Percentiles rank a stretch among this genome's conserved stretches.
Conservation (phyloP, 2,329 filamentous ascomycete genomes). For the Penicillium hesseltinei region DNA sequence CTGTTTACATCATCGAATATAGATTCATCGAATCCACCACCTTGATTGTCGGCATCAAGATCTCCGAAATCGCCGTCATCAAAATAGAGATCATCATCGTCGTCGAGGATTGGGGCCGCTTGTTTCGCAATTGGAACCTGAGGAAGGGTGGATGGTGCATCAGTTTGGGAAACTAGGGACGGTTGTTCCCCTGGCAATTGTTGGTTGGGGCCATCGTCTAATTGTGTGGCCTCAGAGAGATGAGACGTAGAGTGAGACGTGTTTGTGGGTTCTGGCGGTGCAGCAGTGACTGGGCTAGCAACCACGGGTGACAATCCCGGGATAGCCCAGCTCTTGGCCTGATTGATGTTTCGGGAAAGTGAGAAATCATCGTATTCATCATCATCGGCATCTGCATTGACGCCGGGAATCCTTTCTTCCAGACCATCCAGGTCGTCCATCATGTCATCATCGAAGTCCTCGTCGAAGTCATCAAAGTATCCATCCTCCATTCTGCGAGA, state of each 20-base stretch:
- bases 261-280: constrained; percentile 16
- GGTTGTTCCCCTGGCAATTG: neutral
- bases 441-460: constrained; percentile 47
- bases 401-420: constrained; percentile 50
- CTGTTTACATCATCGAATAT: constrained; percentile 50
- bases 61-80: constrained; percentile 49
- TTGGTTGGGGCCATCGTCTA: neutral
- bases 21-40: constrained; percentile 47
- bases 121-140: neutral
- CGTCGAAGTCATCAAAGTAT: constrained; percentile 43
- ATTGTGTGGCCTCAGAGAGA: neutral
- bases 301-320: constrained; percentile 39
- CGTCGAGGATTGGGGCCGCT: constrained; percentile 14
- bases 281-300: constrained; percentile 33
- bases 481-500: constrained; percentile 36
- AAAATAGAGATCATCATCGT: constrained; percentile 47
- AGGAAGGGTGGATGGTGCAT: neutral
- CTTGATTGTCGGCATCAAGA: constrained; percentile 31
- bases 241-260: neutral
- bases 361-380: constrained; percentile 36
- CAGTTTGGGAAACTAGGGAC: neutral
- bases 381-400: constrained; percentile 48
- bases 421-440: constrained; percentile 45
- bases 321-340: constrained; percentile 34
- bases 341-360: constrained; percentile 20